These are phyloP conservation scores for Coniochaeta sp. DNA, from an alignment of 2,329 filamentous ascomycete species.

Conservation along the genomic window DNA sequence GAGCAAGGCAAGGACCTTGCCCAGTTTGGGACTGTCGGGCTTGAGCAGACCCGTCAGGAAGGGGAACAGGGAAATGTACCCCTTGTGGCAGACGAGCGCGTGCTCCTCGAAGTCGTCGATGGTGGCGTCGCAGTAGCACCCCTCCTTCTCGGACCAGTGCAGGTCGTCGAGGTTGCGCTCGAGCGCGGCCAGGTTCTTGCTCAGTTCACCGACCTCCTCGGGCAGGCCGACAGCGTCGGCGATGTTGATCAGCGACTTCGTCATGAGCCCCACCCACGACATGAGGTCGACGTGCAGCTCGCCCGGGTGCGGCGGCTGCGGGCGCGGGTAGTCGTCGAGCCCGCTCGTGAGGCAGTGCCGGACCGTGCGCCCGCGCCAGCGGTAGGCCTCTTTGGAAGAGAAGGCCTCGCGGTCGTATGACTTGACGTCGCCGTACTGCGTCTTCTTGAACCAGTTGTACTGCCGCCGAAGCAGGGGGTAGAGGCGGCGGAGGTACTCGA, in stretches of 20 bases:
- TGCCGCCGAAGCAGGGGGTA: slow-evolving; percentile 86
- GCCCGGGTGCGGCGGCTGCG: slow-evolving; percentile 88
- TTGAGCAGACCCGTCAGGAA: slow-evolving; percentile 79
- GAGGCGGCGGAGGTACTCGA: slow-evolving; percentile 65
- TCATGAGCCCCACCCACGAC: slow-evolving; percentile 97
- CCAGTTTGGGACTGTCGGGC: slow-evolving; percentile 66
- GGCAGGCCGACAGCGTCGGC: slow-evolving; percentile 65
- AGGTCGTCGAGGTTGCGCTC: slow-evolving; percentile 82
- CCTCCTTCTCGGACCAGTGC: slow-evolving; percentile 78
- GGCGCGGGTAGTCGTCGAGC: slow-evolving; percentile 90
- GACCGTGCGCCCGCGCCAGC: slow-evolving; percentile 86
- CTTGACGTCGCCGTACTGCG: slow-evolving; percentile 83
- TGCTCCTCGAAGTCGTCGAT: slow-evolving; percentile 95
- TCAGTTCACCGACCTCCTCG: slow-evolving; percentile 71
- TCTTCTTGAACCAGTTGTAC: slow-evolving; percentile 91
- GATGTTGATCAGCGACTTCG: slow-evolving; percentile 74
- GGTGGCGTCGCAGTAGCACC: slow-evolving; percentile 89
- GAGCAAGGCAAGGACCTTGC: slow-evolving; percentile 69
- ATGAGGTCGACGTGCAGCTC: slow-evolving; percentile 94
- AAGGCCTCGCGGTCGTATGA: slow-evolving; percentile 85
- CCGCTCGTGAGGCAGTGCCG: slow-evolving; percentile 88
- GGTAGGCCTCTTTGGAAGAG: slow-evolving; percentile 85
- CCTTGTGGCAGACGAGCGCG: slow-evolving; percentile 86
- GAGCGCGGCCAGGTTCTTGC: slow-evolving; percentile 68
- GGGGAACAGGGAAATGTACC: slow-evolving; percentile 89